Base-by-base conservation (phyloP, 768 basidiomycete species). In the Austroboletus eburneus region DNA sequence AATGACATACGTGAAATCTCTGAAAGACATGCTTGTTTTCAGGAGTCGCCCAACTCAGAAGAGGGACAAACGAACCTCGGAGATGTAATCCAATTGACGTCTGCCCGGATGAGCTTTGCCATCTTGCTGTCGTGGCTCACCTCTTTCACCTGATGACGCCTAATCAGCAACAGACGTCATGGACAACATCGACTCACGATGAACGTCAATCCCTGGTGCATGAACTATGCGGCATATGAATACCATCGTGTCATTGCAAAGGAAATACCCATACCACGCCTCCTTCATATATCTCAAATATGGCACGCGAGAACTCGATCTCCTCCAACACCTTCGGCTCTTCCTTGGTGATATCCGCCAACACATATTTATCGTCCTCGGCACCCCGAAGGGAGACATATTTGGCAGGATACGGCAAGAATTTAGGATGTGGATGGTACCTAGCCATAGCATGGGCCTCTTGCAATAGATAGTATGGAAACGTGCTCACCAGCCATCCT, bases 201-300 rank as follows among this genome's bases (percentile, higher is more conserved):
- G 62, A 81, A 93, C 0, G 88, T 81, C 50, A 82, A 53, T 4
- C 92, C 91, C 69, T 92, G 91, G 58, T 93, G 91, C 66, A 94
- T 80, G 65, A 89, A 95, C 85, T 91, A 42, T 13, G 24, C 27
- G 16, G 20, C 10, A 29, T 10, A 20, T 64, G 17, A 54, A 52
- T 33, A 16, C 37, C 5, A 14, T 33, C 16, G 24, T 24, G 16
- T 21, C 18, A 5, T 13, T 12, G 20, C 24, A 35, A 23, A 17
- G 40, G 35, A 32, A 46, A 9, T 30, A 25, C 70, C 73, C 53
- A 17, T 63, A 88, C 87, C 51, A 94, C 81, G 4, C 83, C 91
- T 12, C 91, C 92, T 67, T 93, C 91, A 57, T 93, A 95, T 9
- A 88, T 69, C 64, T 94, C 92, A 54, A 93, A 95, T 45, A 91